Evolutionary conservation across 371 early-diverging fungal species (phyloP).

Genomic region (Zychaea mexicana): DNA sequence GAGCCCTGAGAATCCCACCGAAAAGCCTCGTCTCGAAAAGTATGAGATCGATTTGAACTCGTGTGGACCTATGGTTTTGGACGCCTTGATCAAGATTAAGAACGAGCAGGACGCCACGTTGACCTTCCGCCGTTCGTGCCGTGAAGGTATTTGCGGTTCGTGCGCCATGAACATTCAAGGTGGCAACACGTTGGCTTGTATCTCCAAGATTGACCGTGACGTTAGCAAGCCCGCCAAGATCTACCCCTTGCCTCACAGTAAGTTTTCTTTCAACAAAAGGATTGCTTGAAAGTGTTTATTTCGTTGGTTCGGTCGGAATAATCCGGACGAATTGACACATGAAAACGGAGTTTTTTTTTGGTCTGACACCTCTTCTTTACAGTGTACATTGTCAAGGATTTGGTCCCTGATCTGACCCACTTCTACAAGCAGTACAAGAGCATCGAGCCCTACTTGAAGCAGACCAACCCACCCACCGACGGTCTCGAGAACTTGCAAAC

Average conservation of each 20-base stretch:
- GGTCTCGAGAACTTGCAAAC: slow-evolving; percentile 89
- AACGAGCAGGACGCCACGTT: slow-evolving; percentile 93
- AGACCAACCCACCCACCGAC: slow-evolving; percentile 68
- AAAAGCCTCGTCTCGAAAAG: slow-evolving; percentile 86
- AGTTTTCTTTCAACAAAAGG: slow-evolving; percentile 18
- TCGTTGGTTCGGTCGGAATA: slow-evolving; percentile 12
- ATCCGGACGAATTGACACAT: slow-evolving; percentile 14
- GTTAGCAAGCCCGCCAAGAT: slow-evolving; percentile 73
- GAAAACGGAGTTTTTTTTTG: slow-evolving; percentile 10
- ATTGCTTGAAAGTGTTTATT: not conserved
- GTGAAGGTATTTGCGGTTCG: slow-evolving; percentile 91
- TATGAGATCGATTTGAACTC: slow-evolving; percentile 88
- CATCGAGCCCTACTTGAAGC: slow-evolving; percentile 94
- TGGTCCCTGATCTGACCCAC: slow-evolving; percentile 91
- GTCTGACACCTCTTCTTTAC: not conserved
- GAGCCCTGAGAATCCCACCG: slow-evolving; percentile 90
- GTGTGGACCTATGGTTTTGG: slow-evolving; percentile 95
- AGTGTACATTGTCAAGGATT: slow-evolving; percentile 87
- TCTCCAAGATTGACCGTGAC: slow-evolving; percentile 81
- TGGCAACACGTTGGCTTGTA: slow-evolving; percentile 93
- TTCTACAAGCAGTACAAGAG: slow-evolving; percentile 97
- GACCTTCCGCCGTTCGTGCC: slow-evolving; percentile 85
- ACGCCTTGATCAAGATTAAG: slow-evolving; percentile 95
- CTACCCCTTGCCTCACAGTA: slow-evolving; percentile 97
- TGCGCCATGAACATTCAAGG: slow-evolving; percentile 98